phyloP scores from a whole-genome alignment of 1,284 basidiomycete genomes.

The Papiliotrema laurentii region DNA sequence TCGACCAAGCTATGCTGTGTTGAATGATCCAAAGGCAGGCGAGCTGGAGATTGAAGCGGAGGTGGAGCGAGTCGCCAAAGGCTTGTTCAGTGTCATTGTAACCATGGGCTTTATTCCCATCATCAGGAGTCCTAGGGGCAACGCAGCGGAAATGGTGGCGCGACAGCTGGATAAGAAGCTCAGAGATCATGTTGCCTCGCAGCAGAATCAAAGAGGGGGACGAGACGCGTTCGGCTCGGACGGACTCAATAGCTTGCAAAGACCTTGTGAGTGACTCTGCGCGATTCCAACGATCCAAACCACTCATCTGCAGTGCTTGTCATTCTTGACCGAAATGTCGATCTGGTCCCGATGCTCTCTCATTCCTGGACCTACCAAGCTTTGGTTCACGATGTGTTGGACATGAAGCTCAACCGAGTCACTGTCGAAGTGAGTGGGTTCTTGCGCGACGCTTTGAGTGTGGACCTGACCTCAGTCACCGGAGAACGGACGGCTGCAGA shows the following conservation, averaged over 20 bases:
- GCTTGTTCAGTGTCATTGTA: conserved; percentile 88
- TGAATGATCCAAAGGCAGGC: conserved; percentile 87
- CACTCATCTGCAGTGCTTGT: conserved; percentile 64
- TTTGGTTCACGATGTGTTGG: conserved; percentile 93
- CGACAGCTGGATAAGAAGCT: conserved; percentile 91
- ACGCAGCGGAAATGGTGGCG: conserved; percentile 97
- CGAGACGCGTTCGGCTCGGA: conserved; percentile 64
- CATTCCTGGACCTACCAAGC: conserved; percentile 99
- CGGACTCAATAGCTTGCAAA: conserved; percentile 55
- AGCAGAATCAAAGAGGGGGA: conserved; percentile 54
- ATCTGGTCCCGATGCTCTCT: conserved; percentile 88
- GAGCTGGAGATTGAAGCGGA: conserved; percentile 92
- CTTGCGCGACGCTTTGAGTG: neutral
- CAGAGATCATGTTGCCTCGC: conserved; percentile 79
- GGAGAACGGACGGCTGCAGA: conserved; percentile 60
- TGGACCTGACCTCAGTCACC: conserved; percentile 43
- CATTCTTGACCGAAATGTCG: conserved; percentile 90
- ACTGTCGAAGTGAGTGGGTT: conserved; percentile 58
- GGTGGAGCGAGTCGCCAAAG: conserved; percentile 85
- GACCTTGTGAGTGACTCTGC: conserved; percentile 61
- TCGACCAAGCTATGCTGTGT: conserved; percentile 64
- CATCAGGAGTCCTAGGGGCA: conserved; percentile 89
- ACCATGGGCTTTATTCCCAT: conserved; percentile 91
- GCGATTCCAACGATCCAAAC: neutral
- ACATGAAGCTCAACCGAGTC: conserved; percentile 95